These are phyloP conservation scores for Mrakia gelida DNA, from an alignment of 768 basidiomycete species.

Conservation along the genomic window DNA sequence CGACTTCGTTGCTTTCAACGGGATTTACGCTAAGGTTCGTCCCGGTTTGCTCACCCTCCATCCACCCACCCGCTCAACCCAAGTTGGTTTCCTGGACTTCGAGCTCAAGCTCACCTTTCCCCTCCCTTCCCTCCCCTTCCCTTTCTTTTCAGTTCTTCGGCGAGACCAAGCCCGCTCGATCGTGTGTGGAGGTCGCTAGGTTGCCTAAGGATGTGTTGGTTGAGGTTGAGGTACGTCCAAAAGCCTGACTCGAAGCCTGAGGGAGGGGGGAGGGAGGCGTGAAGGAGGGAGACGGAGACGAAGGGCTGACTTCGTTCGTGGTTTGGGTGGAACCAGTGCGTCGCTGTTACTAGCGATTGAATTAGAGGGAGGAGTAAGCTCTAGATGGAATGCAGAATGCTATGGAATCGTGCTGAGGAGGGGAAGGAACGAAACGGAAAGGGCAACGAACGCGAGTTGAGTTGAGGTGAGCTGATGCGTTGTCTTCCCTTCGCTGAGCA, in stretches of 20 bases:
- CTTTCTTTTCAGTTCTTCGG: slow-evolving; percentile 77
- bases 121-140: slow-evolving; percentile 48
- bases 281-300: background rate
- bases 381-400: background rate
- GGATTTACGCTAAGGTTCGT: slow-evolving; percentile 21
- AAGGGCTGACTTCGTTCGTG: background rate
- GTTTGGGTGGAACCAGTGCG: background rate
- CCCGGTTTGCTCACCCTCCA: background rate
- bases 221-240: slow-evolving; percentile 64
- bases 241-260: background rate
- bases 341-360: background rate
- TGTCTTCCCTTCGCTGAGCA: no score
- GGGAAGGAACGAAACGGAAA: no score
- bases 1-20: slow-evolving; percentile 59
- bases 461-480: no score
- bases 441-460: no score
- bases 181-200: slow-evolving; percentile 74
- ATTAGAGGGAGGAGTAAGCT: background rate
- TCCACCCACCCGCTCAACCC: no score
- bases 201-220: slow-evolving; percentile 87
- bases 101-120: background rate
- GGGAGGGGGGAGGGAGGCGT: background rate
- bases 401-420: no score
- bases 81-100: no score
- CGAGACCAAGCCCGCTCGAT: slow-evolving; percentile 85